A percentile compares a stretch with the other conserved stretches of the same genome.
These are phyloP conservation scores for Alternaria brassicicola DNA, from an alignment of 2,329 filamentous ascomycete genomes.

Conservation along the genomic window DNA sequence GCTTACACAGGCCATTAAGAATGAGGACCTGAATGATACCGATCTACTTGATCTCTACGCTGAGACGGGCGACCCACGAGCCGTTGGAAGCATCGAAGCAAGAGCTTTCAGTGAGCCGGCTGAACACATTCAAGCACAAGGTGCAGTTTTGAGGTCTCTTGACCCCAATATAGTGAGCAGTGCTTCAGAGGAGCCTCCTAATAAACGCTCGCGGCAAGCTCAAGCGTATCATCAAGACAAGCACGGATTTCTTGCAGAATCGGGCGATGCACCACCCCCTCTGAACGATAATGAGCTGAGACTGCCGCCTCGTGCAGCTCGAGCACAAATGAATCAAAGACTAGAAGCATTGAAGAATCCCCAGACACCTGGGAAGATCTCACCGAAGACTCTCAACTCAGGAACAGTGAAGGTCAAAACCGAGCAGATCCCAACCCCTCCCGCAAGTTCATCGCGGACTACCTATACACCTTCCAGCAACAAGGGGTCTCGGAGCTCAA, in stretches of 20 bases:
- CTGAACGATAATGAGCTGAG: conserved; percentile 21
- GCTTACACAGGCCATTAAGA: conserved; percentile 25
- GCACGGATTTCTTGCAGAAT: conserved; percentile 33
- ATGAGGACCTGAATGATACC: conserved; percentile 8
- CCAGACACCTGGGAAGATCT: conserved; percentile 20
- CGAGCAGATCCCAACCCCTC: conserved; percentile 23
- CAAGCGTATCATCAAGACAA: conserved; percentile 11
- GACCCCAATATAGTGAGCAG: conserved; percentile 34
- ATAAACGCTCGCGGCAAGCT: conserved; percentile 28
- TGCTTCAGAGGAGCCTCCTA: conserved; percentile 17
- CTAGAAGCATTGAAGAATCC: conserved; percentile 19
- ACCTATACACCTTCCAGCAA: conserved; percentile 9
- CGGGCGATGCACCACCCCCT: conserved; percentile 31
- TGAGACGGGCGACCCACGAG: background rate
- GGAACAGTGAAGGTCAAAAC: conserved; percentile 19
- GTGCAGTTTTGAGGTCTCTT: conserved; percentile 27
- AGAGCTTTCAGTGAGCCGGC: conserved; percentile 32
- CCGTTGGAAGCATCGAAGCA: conserved; percentile 13
- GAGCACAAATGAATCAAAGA: conserved; percentile 34
- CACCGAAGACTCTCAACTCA: conserved; percentile 15
- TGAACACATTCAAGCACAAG: conserved; percentile 1
- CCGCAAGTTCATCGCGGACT: conserved; percentile 9
- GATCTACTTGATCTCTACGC: background rate
- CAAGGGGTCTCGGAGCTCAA: background rate
- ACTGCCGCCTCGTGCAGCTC: conserved; percentile 29